These are phyloP conservation scores for Fusarium tanahbumbuense DNA, from an alignment of 2,329 filamentous ascomycete species.

Conservation along the genomic window DNA sequence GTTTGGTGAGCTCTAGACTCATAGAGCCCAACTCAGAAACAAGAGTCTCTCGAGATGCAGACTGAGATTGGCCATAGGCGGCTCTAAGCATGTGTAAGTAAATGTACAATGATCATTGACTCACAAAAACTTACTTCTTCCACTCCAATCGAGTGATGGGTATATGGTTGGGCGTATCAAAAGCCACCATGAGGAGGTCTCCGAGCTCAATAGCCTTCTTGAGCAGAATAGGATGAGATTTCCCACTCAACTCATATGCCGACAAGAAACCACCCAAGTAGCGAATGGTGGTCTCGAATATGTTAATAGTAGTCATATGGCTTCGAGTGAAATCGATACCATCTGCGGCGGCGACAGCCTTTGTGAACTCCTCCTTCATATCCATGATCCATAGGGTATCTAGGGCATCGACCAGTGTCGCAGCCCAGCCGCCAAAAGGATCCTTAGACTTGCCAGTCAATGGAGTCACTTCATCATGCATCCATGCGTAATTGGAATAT, in stretches of 20 bases:
- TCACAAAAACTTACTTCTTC: slow-evolving; percentile 40
- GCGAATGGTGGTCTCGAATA: slow-evolving; percentile 76
- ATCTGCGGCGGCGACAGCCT: slow-evolving; percentile 67
- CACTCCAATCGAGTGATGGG: slow-evolving; percentile 54
- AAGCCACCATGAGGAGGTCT: slow-evolving; percentile 70
- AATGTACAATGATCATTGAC: not conserved
- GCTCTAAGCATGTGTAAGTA: slow-evolving; percentile 34
- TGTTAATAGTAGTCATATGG: slow-evolving; percentile 60
- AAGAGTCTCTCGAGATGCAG: slow-evolving; percentile 39
- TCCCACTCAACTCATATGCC: slow-evolving; percentile 72
- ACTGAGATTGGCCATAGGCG: slow-evolving; percentile 42
- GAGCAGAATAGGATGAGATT: slow-evolving; percentile 60
- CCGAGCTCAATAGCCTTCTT: slow-evolving; percentile 71
- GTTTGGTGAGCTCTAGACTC: slow-evolving; percentile 70
- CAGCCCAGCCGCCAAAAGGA: slow-evolving; percentile 73
- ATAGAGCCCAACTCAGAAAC: slow-evolving; percentile 61
- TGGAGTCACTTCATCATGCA: slow-evolving; percentile 70
- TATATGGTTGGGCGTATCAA: slow-evolving; percentile 75
- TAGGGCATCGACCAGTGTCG: slow-evolving; percentile 71
- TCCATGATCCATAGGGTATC: slow-evolving; percentile 79
- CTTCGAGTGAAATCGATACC: slow-evolving; percentile 70
- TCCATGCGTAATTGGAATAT: slow-evolving; percentile 72
- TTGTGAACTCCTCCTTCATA: slow-evolving; percentile 70
- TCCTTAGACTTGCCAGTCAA: slow-evolving; percentile 63
- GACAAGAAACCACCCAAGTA: slow-evolving; percentile 74